Base-by-base conservation (phyloP, 225 moss, liverwort and hornwort genomes). In the Bryoerythrophyllum caledonicum region DNA sequence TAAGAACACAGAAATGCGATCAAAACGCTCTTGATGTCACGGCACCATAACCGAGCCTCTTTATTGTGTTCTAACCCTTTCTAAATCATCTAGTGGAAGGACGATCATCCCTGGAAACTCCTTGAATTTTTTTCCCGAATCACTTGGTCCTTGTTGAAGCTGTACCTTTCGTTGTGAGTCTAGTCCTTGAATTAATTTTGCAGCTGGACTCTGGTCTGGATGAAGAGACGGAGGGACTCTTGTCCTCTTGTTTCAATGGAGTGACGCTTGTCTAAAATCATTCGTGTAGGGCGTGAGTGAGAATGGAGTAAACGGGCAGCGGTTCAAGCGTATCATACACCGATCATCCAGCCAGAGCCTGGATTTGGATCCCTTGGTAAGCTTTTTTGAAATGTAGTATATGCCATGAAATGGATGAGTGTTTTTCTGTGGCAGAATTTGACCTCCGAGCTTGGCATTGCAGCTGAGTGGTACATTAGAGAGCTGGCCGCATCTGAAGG, bases 401-500 rank as follows among this genome's bases (percentile, higher is more conserved):
- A 2, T 49, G 17, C 7, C 15, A 44, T 44, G 44, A 44, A 44
- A 44, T 49, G 17, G 17, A 19, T 19, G 48, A 6, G 48, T 49
- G 48, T 32, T 10, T n/a, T 27, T 15, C 55, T 55, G 23, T 70
- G 30, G 35, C 38, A 2, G 62, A 34, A 53, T n/a, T 70, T 70
- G 53, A 70, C 61, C 9, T 27, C 37, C n/a, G 48, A 60, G 34
- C 32, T 60, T 46, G 72, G 23, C 7, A 26, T 43, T 78, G 81
- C 81, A 93, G 93, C 80, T 93, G 2, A 88, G 79, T 82, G 93
- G 90, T 41, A 88, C 86, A 70, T 71, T 93, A 80, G 93, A 93
- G 43, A 88, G 83, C 71, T 93, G 88, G 88, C 93, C 93, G 34
- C 93, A 91, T 82, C 68, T 93, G 76, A 89, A 90, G 76, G 93